Base-by-base conservation (phyloP, 257 asterid genomes). In the Plantago ovata region DNA sequence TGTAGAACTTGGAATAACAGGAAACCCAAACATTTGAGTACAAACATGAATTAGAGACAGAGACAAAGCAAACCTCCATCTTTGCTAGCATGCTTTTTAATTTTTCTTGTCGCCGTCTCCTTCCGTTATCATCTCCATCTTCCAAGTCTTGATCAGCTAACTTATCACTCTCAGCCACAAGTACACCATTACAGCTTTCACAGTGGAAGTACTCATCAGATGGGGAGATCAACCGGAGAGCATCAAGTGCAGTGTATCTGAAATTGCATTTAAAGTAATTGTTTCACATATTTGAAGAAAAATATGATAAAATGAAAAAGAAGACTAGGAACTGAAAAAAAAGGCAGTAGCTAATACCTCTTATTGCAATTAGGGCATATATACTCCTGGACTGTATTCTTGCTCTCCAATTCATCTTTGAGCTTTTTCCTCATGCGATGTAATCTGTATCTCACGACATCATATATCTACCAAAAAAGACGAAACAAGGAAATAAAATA, bases 391-490 rank as follows among this genome's bases (percentile, higher is more conserved):
- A 93, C 78, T 21, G 86, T 84, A 64, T 93, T 81, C 79, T 86
- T 93, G 84, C 89, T 81, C 66, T 93, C 99, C 68, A 89, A 69
- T 68, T 89, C 97, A 84, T 93, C 97, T 75, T 84, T 93, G 60
- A 93, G 77, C 77, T 77, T 86, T 77, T 93, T 93, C 76, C 56
- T 89, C 99, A 93, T 89, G 61, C 99, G 85, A 53, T 89, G 92
- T 50, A 93, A 61, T 79, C 99, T 73, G 79, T 93, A 89, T 70
- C 99, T 81, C 60, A 93, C 95, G 41, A 93, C 95, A 76, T 93
- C 99, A 68, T 81, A 78, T 73, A 89, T 79, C 97, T 93, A 89
- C 84, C 73, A 58, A 54, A 42, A 28, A 28, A 28, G 36, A 28
- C 7, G 7, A 28, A 28, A 28, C 4, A 28, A 8, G 0, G 36